phyloP scores from a whole-genome alignment of 1,284 basidiomycete species.

The Inonotus hispidus region DNA sequence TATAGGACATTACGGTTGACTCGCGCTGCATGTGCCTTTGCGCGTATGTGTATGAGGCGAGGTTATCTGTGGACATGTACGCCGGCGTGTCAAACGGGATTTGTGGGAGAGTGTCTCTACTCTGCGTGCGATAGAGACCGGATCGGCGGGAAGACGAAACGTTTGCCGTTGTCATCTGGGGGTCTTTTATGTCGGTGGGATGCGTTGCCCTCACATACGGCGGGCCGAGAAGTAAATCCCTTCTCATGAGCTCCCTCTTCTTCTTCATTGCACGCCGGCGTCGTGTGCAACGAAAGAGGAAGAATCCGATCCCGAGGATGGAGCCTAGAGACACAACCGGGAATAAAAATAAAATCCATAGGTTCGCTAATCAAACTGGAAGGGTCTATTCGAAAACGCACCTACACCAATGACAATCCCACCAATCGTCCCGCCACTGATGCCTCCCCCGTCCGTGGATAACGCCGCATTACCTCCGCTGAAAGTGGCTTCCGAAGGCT shows the following conservation, averaged over 20 bases:
- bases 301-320: background rate
- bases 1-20: constrained; percentile 4
- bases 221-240: background rate
- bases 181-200: background rate
- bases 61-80: constrained; percentile 4
- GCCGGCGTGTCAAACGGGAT: background rate
- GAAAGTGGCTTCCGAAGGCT: background rate
- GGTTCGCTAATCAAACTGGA: background rate
- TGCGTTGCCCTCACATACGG: background rate
- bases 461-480: constrained; percentile 3
- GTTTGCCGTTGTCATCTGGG: background rate
- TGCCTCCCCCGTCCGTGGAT: background rate
- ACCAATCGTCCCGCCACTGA: constrained; percentile 13
- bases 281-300: background rate
- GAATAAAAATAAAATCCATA: background rate
- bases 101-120: background rate
- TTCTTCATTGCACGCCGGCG: background rate
- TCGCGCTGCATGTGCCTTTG: background rate
- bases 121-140: background rate
- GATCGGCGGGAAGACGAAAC: background rate
- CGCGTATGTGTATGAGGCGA: background rate
- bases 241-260: background rate
- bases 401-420: constrained; percentile 14
- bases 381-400: background rate
- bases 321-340: background rate